A percentile compares a stretch with the other conserved stretches of the same genome.
These are phyloP conservation scores for Neovahlkampfia damariscottae DNA, from an alignment of 78 protist species.

Conservation along the genomic window DNA sequence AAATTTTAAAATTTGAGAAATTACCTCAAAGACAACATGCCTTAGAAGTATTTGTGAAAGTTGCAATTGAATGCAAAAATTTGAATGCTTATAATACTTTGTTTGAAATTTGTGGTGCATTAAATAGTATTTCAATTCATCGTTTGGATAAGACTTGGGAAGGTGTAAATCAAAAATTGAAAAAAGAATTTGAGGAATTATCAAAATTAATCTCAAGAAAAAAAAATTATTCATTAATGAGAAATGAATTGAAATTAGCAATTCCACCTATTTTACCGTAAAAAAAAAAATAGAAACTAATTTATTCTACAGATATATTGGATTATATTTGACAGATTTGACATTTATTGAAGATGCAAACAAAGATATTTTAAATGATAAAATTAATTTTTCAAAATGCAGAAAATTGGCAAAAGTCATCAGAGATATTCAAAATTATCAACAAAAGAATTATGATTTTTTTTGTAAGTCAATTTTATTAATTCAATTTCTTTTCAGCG, in stretches of 20 bases:
- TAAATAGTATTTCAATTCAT: slow-evolving; percentile 48
- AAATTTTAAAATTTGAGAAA: slow-evolving; percentile 3
- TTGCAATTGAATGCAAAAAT: slow-evolving; percentile 32
- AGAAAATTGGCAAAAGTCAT: slow-evolving; percentile 5
- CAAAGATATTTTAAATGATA: neutral
- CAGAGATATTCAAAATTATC: slow-evolving; percentile 12
- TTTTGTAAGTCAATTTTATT: too few relatives aligned
- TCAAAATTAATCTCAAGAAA: slow-evolving; percentile 5
- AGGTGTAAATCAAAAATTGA: neutral
- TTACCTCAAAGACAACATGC: too few relatives aligned
- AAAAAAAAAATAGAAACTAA: neutral
- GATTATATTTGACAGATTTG: slow-evolving; percentile 3
- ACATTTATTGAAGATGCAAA: slow-evolving; percentile 16
- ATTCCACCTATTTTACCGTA: slow-evolving; percentile 17
- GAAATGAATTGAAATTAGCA: neutral
- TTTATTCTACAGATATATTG: neutral
- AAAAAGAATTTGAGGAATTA: neutral
- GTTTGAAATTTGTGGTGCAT: slow-evolving; percentile 45
- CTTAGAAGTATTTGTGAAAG: neutral
- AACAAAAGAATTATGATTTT: slow-evolving; percentile 11
- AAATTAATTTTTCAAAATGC: slow-evolving; percentile 11
- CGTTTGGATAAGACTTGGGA: slow-evolving; percentile 56
- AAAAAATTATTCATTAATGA: neutral
- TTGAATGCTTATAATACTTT: slow-evolving; percentile 61
- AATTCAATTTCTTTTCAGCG: neutral